Evolutionary conservation across 1,284 basidiomycete species (phyloP).

Genomic region (Cutaneotrichosporon dermatis): DNA sequence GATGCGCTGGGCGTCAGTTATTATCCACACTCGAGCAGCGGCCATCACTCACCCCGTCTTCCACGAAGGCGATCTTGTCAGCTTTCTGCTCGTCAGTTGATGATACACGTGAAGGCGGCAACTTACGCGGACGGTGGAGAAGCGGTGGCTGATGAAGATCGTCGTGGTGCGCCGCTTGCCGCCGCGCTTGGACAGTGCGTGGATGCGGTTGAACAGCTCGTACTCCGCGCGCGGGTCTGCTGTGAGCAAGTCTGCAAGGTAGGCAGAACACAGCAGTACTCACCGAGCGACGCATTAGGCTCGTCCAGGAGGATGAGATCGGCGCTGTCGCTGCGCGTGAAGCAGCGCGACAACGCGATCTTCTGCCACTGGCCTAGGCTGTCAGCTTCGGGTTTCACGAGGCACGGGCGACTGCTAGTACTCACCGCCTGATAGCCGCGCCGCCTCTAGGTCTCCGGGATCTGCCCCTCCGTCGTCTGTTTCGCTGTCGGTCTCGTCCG

Average conservation of each 20-base stretch:
- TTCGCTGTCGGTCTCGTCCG: no score
- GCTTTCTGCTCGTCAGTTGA: constrained; percentile 46
- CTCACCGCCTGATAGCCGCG: not conserved
- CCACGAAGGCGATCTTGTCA: constrained; percentile 67
- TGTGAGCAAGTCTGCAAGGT: constrained; percentile 16
- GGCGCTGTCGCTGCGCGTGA: constrained; percentile 56
- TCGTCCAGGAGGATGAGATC: constrained; percentile 59
- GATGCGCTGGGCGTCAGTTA: constrained; percentile 46
- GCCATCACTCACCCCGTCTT: constrained; percentile 60
- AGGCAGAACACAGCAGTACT: constrained; percentile 53
- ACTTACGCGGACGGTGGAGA: constrained; percentile 43
- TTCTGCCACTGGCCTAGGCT: constrained; percentile 66
- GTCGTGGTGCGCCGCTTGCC: constrained; percentile 56
- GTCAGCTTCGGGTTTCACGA: not conserved
- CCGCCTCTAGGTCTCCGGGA: not conserved
- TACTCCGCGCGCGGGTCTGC: constrained; percentile 73
- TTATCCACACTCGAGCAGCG: no score
- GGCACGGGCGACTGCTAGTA: not conserved
- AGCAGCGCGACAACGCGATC: constrained; percentile 72
- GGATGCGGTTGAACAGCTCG: constrained; percentile 59
- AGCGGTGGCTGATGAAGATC: constrained; percentile 76
- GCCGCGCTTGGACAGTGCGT: constrained; percentile 17
- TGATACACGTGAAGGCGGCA: constrained; percentile 60
- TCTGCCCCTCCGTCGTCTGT: no score
- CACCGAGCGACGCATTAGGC: constrained; percentile 55